These are phyloP conservation scores for Bidens hawaiensis DNA, from an alignment of 140 eudicot genomes.

Conservation along the genomic window DNA sequence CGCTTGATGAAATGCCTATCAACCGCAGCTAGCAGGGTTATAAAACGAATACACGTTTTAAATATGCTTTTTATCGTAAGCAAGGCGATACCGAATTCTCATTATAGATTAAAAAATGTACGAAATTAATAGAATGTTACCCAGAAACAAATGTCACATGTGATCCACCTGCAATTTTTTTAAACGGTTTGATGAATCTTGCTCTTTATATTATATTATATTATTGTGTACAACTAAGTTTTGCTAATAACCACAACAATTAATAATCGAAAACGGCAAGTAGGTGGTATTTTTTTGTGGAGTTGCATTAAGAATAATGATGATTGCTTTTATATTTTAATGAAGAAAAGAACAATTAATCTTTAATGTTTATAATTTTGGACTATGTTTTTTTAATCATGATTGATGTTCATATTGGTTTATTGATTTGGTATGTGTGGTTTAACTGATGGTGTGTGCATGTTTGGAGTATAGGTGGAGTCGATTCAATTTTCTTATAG, in stretches of 20 bases:
- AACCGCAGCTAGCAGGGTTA: too few relatives aligned
- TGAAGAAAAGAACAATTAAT: conserved; percentile 11
- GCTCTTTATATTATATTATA: too few relatives aligned
- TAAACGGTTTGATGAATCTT: too few relatives aligned
- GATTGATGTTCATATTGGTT: too few relatives aligned
- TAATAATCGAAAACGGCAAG: conserved; percentile 18
- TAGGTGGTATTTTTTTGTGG: conserved; percentile 19
- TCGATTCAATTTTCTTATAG: conserved; percentile 91
- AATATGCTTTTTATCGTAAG: too few relatives aligned
- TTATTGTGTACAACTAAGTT: not conserved
- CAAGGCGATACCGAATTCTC: too few relatives aligned
- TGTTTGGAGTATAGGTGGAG: conserved; percentile 88
- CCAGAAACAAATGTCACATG: too few relatives aligned
- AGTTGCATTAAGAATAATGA: not conserved
- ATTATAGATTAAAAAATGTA: too few relatives aligned
- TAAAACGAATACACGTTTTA: too few relatives aligned
- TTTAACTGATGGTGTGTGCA: conserved; percentile 46
- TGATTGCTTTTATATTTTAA: conserved; percentile 13
- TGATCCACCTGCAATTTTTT: too few relatives aligned
- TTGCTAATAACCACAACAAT: conserved; percentile 13
- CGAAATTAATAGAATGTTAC: too few relatives aligned
- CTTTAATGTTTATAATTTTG: conserved; percentile 12
- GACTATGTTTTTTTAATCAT: conserved; percentile 4
- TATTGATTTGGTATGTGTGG: not conserved
- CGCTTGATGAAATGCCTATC: too few relatives aligned